These are phyloP conservation scores for Phylloporus sp. DNA, from an alignment of 768 basidiomycete genomes.

Conservation along the genomic window DNA sequence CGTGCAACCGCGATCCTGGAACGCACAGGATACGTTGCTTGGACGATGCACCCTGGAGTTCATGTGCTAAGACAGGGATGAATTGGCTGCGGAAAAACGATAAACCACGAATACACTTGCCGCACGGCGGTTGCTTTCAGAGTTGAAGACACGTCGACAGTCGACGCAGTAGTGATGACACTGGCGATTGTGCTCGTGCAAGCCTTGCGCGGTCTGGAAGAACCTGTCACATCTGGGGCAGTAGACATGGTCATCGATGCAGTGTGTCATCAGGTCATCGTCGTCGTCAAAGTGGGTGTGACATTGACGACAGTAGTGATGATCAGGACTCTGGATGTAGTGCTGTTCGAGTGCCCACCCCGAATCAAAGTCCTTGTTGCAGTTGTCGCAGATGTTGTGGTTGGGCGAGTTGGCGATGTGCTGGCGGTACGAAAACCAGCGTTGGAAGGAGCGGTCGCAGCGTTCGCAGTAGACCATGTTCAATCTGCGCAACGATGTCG, in stretches of 20 bases:
- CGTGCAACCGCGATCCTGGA: constrained; percentile 37
- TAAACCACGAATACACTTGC: constrained; percentile 3
- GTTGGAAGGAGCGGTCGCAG: constrained; percentile 37
- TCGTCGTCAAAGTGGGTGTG: constrained; percentile 36
- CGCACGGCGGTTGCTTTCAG: constrained; percentile 13
- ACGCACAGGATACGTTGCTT: constrained; percentile 34
- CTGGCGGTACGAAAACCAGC: constrained; percentile 26
- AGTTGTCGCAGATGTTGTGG: constrained; percentile 46
- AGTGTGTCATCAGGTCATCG: constrained; percentile 38
- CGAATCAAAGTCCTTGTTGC: constrained; percentile 42
- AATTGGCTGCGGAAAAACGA: background rate
- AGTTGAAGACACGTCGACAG: constrained; percentile 42
- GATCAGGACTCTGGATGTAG: constrained; percentile 44
- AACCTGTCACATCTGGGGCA: constrained; percentile 40
- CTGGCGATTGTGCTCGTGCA: constrained; percentile 48
- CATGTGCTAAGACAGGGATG: constrained; percentile 37
- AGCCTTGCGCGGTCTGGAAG: constrained; percentile 36
- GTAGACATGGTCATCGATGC: constrained; percentile 35
- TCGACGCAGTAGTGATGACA: constrained; percentile 38
- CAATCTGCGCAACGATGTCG: no score
- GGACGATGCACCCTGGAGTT: constrained; percentile 48
- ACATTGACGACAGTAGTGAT: constrained; percentile 52
- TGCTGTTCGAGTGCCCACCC: constrained; percentile 42
- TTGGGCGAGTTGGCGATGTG: constrained; percentile 33
- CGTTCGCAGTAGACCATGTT: constrained; percentile 35